phyloP scores from a whole-genome alignment of 805 yeast species.

The Ogataea nakhonphanomensis region DNA sequence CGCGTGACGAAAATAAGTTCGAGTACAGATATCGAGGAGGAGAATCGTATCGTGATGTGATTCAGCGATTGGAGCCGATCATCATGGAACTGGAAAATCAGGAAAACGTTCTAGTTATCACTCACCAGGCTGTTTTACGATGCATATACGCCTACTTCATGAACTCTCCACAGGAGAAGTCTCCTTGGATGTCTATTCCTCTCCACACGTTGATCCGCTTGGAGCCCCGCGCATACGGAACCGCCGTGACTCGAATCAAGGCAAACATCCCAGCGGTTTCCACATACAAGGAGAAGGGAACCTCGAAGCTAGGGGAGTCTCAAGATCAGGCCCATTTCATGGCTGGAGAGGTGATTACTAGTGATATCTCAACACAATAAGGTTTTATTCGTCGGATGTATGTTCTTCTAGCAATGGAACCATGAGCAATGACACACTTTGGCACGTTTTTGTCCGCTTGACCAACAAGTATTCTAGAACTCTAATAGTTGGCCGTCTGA shows the following conservation, averaged over 20 bases:
- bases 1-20: slow-evolving; percentile 92
- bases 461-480: slow-evolving; percentile 12
- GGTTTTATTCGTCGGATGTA: not conserved
- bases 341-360: slow-evolving; percentile 49
- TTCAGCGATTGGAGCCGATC: slow-evolving; percentile 90
- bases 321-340: slow-evolving; percentile 36
- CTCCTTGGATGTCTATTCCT: slow-evolving; percentile 99
- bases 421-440: slow-evolving; percentile 18
- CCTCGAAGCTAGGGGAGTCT: slow-evolving; percentile 59
- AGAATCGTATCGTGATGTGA: slow-evolving; percentile 94
- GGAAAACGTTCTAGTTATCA: slow-evolving; percentile 90
- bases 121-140: slow-evolving; percentile 96
- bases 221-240: slow-evolving; percentile 93
- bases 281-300: slow-evolving; percentile 94
- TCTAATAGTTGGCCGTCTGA: slow-evolving; percentile 1
- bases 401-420: slow-evolving; percentile 15
- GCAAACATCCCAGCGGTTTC: slow-evolving; percentile 98
- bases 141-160: slow-evolving; percentile 97
- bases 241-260: slow-evolving; percentile 82
- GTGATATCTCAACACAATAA: slow-evolving; percentile 5
- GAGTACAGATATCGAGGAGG: slow-evolving; percentile 97
- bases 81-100: slow-evolving; percentile 98
- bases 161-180: slow-evolving; percentile 96
- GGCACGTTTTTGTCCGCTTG: slow-evolving; percentile 16
- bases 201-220: slow-evolving; percentile 89